Evolutionary conservation across 306 rosid species (phyloP), one percentile per base, ranked within the genome.

Genomic region (Psophocarpus tetragonolobus): DNA sequence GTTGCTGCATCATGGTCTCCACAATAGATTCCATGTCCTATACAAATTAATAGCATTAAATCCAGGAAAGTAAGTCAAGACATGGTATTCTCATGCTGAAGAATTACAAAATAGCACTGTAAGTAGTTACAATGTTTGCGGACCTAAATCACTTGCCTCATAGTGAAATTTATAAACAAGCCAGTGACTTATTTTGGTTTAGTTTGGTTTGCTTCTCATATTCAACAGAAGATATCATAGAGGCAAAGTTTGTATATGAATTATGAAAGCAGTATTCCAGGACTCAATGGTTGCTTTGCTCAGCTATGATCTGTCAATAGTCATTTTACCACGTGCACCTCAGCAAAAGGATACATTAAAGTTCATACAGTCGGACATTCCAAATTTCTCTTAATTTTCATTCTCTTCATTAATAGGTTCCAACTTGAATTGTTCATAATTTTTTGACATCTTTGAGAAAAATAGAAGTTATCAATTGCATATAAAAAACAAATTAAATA

Each of bases 1-100:
- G 96, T 76, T 91, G 97, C 60, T 91, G 98, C 98, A 93, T 94
- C 98, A 94, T 94, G 76, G 90, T 89, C 93, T 91, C 98, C 77
- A 94, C 92, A 44, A 94, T 77, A 75, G 97, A 90, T 75, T 89
- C 94, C 97, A 94, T 87, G 83, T 90, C 97, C 97, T 91, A 82
- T 3, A 23, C 13, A 76, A 68, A 79, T 73, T 32, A 48, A 10
- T 12, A 73, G 32, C 80, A 45, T 69, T 8, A 30, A 71, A 56
- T 79, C 58, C 47, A 60, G 11, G 23, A 36, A 50, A 76, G 60
- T 51, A 35, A 45, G 38, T 30, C 68, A 39, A 58, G 24, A 45
- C 30, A 57, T 14, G 8, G 44, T 15, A 42, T 63, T 26, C 32
- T 48, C 51, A 51, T 18, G 29, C 6, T 47, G 57, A 63, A 35